Evolutionary conservation across 768 basidiomycete genomes (phyloP).

Genomic region (Podaxis pistillaris): DNA sequence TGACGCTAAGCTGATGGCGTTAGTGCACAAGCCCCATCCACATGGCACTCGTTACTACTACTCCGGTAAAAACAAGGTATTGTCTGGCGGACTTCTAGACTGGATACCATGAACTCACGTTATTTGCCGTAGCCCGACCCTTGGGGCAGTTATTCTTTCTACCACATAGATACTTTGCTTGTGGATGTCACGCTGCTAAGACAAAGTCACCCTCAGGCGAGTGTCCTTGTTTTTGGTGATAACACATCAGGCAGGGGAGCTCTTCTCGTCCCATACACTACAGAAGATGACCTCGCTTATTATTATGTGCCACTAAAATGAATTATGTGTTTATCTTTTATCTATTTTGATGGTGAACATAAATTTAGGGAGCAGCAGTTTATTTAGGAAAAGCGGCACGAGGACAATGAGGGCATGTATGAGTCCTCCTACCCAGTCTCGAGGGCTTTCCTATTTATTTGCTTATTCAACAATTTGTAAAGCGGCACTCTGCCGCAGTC

Average conservation of each 20-base stretch:
- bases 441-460: too few relatives aligned
- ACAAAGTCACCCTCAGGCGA: background rate
- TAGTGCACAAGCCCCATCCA: background rate
- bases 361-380: too few relatives aligned
- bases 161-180: background rate
- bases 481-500: too few relatives aligned
- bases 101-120: too few relatives aligned
- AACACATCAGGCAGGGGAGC: background rate
- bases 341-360: too few relatives aligned
- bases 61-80: background rate
- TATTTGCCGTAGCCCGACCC: too few relatives aligned
- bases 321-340: background rate
- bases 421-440: too few relatives aligned
- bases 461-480: too few relatives aligned
- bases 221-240: background rate
- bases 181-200: background rate
- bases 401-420: too few relatives aligned
- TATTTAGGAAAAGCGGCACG: too few relatives aligned
- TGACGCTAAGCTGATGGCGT: background rate
- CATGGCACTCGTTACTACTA: background rate
- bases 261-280: background rate
- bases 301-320: background rate
- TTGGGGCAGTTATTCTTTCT: background rate
- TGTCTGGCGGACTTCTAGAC: background rate
- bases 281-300: background rate